These are phyloP conservation scores for Keithomyces neogunnii DNA, from an alignment of 2,329 filamentous ascomycete species.

Conservation along the genomic window DNA sequence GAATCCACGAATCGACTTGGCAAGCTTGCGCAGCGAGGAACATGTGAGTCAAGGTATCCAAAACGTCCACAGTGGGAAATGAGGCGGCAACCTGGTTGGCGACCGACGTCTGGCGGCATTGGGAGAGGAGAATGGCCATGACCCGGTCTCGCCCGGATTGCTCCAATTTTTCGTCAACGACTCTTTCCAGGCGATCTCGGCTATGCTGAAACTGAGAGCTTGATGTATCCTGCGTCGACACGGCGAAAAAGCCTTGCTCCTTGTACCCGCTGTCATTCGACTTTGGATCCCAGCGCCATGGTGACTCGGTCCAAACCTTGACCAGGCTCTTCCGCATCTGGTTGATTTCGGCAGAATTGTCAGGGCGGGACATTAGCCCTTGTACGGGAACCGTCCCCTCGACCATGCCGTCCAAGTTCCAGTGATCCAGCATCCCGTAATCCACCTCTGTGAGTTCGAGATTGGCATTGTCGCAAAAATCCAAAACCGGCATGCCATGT, in stretches of 20 bases:
- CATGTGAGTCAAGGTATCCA: constrained; percentile 54
- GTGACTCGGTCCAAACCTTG: constrained; percentile 40
- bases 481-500: constrained; percentile 35
- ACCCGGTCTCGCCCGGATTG: constrained; percentile 49
- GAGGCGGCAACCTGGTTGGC: constrained; percentile 47
- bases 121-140: constrained; percentile 54
- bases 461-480: constrained; percentile 41
- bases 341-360: constrained; percentile 33
- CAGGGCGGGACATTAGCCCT: constrained; percentile 17
- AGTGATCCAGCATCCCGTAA: constrained; percentile 41
- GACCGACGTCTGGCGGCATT: constrained; percentile 41
- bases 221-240: constrained; percentile 29
- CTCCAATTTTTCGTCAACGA: constrained; percentile 36
- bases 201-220: constrained; percentile 30
- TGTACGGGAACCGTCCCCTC: constrained; percentile 13
- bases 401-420: constrained; percentile 33
- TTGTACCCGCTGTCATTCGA: constrained; percentile 34
- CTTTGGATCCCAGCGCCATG: constrained; percentile 41
- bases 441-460: constrained; percentile 44
- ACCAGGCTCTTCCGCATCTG: constrained; percentile 39
- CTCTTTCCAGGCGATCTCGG: constrained; percentile 27
- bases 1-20: constrained; percentile 51
- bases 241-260: constrained; percentile 36
- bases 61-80: constrained; percentile 51
- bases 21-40: constrained; percentile 49